These are phyloP conservation scores for Boeremia lycopersici DNA, from an alignment of 2,329 filamentous ascomycete genomes.

Conservation along the genomic window DNA sequence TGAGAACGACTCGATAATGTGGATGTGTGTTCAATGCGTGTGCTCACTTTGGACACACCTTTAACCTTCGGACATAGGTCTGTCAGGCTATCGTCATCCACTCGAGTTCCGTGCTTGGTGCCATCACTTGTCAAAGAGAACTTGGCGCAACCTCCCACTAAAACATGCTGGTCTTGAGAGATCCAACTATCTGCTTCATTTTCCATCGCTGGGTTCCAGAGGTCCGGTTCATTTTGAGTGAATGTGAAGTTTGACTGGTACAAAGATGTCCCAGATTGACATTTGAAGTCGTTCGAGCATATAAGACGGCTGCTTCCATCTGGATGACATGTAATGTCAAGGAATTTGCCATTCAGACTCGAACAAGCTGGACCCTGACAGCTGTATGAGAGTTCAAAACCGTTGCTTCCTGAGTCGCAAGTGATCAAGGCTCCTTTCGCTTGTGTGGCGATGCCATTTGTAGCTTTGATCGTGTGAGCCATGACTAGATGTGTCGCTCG, in stretches of 20 bases:
- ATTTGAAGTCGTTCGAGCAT: constrained; percentile 30
- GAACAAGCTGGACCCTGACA: constrained; percentile 28
- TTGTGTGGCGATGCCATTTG: constrained; percentile 2
- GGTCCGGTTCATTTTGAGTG: constrained; percentile 28
- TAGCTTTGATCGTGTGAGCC: not conserved
- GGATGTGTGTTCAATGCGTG: not conserved
- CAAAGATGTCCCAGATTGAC: constrained; percentile 19
- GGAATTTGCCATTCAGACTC: constrained; percentile 22
- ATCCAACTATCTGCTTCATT: constrained; percentile 23
- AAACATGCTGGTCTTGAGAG: constrained; percentile 26
- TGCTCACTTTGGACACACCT: not conserved
- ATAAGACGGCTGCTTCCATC: constrained; percentile 19
- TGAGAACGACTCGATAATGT: not conserved
- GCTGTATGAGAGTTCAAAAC: constrained; percentile 25
- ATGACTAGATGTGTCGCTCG: not conserved
- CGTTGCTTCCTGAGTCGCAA: not conserved
- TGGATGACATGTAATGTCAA: constrained; percentile 25
- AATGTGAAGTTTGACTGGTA: constrained; percentile 35
- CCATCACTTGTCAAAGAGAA: constrained; percentile 30
- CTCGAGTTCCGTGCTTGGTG: constrained; percentile 26
- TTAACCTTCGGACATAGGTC: not conserved
- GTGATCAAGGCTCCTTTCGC: constrained; percentile 1
- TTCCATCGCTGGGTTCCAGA: constrained; percentile 19
- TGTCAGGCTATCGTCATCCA: constrained; percentile 13
- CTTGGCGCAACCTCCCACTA: constrained; percentile 20